Percentiles rank a stretch among this genome's conserved stretches.
Evolutionary conservation across 306 rosid genomes (phyloP).

Genomic region (Aeschynomene evenia): DNA sequence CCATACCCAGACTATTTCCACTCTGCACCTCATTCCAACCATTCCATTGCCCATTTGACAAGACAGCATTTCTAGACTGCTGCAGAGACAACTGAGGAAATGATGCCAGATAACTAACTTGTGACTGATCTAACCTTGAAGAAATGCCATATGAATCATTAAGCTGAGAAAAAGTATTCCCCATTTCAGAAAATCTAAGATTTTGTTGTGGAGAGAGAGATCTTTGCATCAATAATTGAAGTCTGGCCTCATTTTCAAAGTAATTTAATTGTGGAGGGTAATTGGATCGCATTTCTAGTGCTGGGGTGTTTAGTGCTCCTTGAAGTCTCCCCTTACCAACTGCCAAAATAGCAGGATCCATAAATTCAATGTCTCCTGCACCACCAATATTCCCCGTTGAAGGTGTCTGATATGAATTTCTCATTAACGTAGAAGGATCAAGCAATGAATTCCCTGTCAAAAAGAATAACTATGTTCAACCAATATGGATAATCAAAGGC

Average conservation of each 20-base stretch:
- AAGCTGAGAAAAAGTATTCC: conserved; percentile 68
- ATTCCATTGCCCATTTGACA: conserved; percentile 93
- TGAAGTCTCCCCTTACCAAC: conserved; percentile 93
- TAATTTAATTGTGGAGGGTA: conserved; percentile 60
- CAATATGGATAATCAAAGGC: background rate
- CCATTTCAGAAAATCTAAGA: conserved; percentile 65
- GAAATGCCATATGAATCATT: conserved; percentile 81
- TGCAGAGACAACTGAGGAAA: conserved; percentile 75
- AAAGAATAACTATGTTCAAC: background rate
- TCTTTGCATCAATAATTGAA: conserved; percentile 88
- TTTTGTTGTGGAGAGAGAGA: conserved; percentile 74
- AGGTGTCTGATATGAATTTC: conserved; percentile 74
- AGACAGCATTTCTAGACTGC: conserved; percentile 63
- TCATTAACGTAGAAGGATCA: conserved; percentile 59
- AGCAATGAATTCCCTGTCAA: conserved; percentile 68
- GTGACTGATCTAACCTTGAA: conserved; percentile 86
- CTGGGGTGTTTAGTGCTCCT: conserved; percentile 65
- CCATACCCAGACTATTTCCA: conserved; percentile 64
- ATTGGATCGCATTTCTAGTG: conserved; percentile 69
- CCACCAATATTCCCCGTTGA: conserved; percentile 55
- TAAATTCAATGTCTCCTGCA: conserved; percentile 74
- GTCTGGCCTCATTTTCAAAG: conserved; percentile 80
- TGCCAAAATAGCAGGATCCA: conserved; percentile 99
- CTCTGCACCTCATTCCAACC: conserved; percentile 87
- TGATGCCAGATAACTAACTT: conserved; percentile 57